These are phyloP conservation scores for Coemansia furcata DNA, from an alignment of 192 early-diverging fungal species.

Conservation along the genomic window DNA sequence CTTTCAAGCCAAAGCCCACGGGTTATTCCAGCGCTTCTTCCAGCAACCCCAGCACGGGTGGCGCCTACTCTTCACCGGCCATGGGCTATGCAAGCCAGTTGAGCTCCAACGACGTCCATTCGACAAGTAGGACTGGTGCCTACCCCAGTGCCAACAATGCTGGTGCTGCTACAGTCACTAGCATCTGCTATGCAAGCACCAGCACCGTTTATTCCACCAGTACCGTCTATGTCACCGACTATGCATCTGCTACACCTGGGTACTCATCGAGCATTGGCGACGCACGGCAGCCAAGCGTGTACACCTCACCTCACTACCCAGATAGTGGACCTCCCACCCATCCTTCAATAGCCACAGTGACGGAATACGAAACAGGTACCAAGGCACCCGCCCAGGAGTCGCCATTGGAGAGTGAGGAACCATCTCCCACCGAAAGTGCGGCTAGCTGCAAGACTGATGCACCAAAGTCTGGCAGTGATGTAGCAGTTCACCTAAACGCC, in stretches of 20 bases:
- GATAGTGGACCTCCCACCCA: neutral
- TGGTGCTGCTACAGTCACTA: constrained; percentile 8
- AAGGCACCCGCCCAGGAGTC: neutral
- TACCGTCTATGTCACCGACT: constrained; percentile 22
- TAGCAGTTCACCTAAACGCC: neutral
- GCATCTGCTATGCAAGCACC: constrained; percentile 10
- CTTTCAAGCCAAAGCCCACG: neutral
- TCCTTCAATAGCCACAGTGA: neutral
- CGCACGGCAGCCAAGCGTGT: neutral
- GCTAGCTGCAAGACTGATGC: neutral
- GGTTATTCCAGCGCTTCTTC: neutral
- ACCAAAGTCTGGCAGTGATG: neutral
- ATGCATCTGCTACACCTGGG: neutral
- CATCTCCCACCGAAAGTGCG: neutral
- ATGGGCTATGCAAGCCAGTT: neutral
- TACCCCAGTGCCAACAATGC: neutral
- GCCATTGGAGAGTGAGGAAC: neutral
- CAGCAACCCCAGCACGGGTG: neutral
- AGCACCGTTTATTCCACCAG: constrained; percentile 22
- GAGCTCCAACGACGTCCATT: neutral
- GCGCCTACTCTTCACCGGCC: neutral
- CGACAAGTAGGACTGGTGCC: neutral
- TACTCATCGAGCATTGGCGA: neutral
- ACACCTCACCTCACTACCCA: neutral
- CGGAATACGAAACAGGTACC: neutral